Percentiles rank a stretch among this genome's conserved stretches.
These are phyloP conservation scores for Trametopsis cervina DNA, from an alignment of 768 basidiomycete genomes.

Conservation along the genomic window DNA sequence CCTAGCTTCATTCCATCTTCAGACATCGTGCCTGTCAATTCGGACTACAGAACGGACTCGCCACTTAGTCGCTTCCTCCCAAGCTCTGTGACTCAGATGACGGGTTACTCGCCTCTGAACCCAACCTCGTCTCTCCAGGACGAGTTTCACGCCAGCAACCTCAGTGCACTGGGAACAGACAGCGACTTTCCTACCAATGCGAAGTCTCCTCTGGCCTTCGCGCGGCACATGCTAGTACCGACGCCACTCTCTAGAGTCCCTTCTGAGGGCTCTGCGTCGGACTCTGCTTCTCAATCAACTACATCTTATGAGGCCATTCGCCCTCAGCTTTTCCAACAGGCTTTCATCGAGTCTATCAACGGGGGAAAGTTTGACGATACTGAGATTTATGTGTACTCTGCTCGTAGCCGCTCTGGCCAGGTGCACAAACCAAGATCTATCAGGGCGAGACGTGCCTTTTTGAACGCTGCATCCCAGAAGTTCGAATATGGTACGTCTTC, in stretches of 20 bases:
- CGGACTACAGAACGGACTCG: background rate
- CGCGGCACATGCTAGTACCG: background rate
- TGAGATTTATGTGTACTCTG: slow-evolving; percentile 7
- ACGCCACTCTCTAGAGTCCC: background rate
- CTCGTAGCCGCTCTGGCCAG: slow-evolving; percentile 4
- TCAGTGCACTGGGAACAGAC: background rate
- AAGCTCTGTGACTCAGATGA: slow-evolving; percentile 6
- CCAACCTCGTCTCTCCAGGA: slow-evolving; percentile 4
- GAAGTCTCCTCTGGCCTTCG: background rate
- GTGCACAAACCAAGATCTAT: slow-evolving; percentile 9
- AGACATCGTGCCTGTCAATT: background rate
- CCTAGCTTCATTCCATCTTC: slow-evolving; percentile 37
- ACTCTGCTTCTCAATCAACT: background rate
- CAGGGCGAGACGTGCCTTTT: slow-evolving; percentile 7
- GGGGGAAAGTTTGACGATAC: slow-evolving; percentile 12
- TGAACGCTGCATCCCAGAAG: slow-evolving; percentile 5
- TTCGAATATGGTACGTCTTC: slow-evolving; percentile 6
- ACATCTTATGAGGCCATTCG: slow-evolving; percentile 2
- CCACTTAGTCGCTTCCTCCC: slow-evolving; percentile 2
- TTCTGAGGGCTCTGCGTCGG: background rate
- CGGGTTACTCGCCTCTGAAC: slow-evolving; percentile 8
- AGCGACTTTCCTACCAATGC: background rate
- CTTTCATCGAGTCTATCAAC: slow-evolving; percentile 7
- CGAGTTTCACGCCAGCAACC: background rate
- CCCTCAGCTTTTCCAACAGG: slow-evolving; percentile 9